Evolutionary conservation across 495 filamentous ascomycete species (phyloP), one percentile per base, ranked within the genome.

Genomic region (Talaromyces adpressus): DNA sequence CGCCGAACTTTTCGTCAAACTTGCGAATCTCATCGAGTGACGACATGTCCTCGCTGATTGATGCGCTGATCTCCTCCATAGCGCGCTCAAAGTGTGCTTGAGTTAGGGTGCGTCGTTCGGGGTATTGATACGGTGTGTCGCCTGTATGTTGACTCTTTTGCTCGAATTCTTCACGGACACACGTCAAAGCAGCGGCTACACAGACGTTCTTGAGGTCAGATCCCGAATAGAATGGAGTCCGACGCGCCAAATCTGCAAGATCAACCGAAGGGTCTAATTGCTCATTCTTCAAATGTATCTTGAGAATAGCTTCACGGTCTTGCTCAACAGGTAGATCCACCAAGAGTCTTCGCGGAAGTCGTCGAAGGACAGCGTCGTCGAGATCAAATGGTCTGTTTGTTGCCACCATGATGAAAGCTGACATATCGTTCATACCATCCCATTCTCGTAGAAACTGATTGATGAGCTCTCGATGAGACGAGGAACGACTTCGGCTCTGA

Each of bases 381-480:
- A 98, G 84, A 68, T 98, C 93, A 63, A 96, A 97, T 0, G 93
- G 93, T 14, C 93, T 80, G 71, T 98, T 98, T 12, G 92, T 97
- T n/a, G 94, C 94, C 0, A 98, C 92, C 95, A 98, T 97, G 72
- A 98, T 95, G 74, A 98, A 98, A 2, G 93, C 91, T 6, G 88
- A 89, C 54, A 86, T 80, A 65, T 91, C 87, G 47, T 86, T 89
- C 83, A 98, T 88, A 16, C 95, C 94, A 67, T 97, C 94, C 94
- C 94, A 98, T 73, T 98, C 94, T n/a, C 91, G 85, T 39, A 98
- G 77, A 72, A 98, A 98, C 72, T 98, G 93, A 65, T 97, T 98
- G 76, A 98, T 95, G 53, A 94, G 87, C 75, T 98, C 94, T 52
- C 94, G 85, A 70, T 94, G 90, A 8, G 79, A 85, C 12, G 82